Percentiles rank a stretch among this genome's conserved stretches.
Conservation (phyloP, 345 rosid genomes). For the Odontarrhena argentea region DNA sequence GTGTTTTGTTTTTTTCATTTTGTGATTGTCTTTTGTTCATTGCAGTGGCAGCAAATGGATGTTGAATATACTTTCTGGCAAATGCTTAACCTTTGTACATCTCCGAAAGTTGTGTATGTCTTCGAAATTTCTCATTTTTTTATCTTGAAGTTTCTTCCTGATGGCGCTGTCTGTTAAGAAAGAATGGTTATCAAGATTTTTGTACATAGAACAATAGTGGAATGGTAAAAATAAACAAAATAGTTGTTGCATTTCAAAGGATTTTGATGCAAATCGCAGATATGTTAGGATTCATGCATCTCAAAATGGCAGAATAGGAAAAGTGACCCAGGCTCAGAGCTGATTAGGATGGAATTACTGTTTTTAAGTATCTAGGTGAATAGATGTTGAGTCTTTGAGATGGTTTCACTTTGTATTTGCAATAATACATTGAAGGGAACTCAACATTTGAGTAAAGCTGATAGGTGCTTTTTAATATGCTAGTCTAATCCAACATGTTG, state of each 20-base stretch:
- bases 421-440: conserved; percentile 1
- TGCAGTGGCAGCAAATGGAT: conserved; percentile 99
- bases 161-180: not conserved
- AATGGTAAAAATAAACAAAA: not conserved
- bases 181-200: not conserved
- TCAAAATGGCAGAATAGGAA: not conserved
- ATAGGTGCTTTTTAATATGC: not conserved
- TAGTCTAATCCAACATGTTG: conserved; percentile 19
- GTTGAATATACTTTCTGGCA: conserved; percentile 99
- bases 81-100: conserved; percentile 97
- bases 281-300: not conserved
- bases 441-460: not conserved
- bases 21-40: conserved; percentile 29
- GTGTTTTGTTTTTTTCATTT: conserved; percentile 13
- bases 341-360: conserved; percentile 3
- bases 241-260: conserved; percentile 1
- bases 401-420: conserved; percentile 12
- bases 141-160: not conserved
- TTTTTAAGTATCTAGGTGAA: conserved; percentile 19
- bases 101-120: conserved; percentile 97
- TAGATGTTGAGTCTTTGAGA: conserved; percentile 29
- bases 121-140: not conserved
- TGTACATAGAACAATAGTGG: not conserved
- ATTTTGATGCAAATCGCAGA: not conserved
- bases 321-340: conserved; percentile 1